Evolutionary conservation across 2,329 filamentous ascomycete genomes (phyloP).

Genomic region (Didymosphaeria variabile): DNA sequence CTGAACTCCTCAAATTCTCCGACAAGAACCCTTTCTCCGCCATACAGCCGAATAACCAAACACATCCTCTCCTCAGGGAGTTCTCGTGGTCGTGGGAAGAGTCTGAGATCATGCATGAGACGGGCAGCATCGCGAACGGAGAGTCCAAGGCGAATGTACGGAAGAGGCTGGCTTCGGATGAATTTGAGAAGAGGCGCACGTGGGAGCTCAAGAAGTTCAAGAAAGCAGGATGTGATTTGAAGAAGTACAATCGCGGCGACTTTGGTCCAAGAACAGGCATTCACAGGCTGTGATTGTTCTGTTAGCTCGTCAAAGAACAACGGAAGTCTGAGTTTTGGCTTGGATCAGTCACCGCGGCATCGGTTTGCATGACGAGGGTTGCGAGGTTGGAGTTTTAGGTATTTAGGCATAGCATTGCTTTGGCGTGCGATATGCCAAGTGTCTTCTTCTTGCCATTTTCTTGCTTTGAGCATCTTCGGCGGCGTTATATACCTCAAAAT

Average conservation of each 20-base stretch:
- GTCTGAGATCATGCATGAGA: constrained; percentile 34
- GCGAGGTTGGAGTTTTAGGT: background rate
- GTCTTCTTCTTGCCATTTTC: no score
- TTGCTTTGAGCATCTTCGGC: no score
- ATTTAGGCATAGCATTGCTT: no score
- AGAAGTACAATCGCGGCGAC: constrained; percentile 47
- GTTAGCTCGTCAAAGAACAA: background rate
- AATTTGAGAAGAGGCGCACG: constrained; percentile 36
- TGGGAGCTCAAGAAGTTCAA: constrained; percentile 49
- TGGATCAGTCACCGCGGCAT: background rate
- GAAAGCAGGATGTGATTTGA: constrained; percentile 42
- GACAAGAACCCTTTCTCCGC: constrained; percentile 38
- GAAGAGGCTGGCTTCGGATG: constrained; percentile 37
- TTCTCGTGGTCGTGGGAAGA: constrained; percentile 46
- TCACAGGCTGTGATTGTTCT: constrained; percentile 37
- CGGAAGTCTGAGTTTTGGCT: background rate
- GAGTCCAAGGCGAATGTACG: constrained; percentile 28
- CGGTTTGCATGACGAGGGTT: background rate
- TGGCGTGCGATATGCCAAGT: no score
- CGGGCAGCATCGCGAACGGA: constrained; percentile 25
- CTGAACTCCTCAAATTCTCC: constrained; percentile 38
- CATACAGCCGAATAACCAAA: constrained; percentile 36
- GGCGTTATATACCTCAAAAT: no score
- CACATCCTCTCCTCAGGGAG: constrained; percentile 36
- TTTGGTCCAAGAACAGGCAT: constrained; percentile 49